These are phyloP conservation scores for Sclerotinia subarctica DNA, from an alignment of 2,329 filamentous ascomycete genomes.

Conservation along the genomic window DNA sequence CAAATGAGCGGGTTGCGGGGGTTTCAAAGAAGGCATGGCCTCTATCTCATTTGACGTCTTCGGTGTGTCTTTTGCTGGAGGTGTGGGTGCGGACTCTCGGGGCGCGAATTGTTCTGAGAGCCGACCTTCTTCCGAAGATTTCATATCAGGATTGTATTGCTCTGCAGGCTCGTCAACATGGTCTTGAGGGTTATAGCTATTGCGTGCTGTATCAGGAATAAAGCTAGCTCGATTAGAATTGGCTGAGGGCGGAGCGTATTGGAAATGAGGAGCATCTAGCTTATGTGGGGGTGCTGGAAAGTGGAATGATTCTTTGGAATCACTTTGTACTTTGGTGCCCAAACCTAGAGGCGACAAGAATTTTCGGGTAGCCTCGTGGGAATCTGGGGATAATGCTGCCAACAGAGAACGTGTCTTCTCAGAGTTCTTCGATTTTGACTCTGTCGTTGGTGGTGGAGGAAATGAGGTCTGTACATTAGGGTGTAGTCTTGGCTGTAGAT, in stretches of 20 bases:
- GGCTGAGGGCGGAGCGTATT: conserved; percentile 53
- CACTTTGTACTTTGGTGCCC: conserved; percentile 5
- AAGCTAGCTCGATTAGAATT: conserved; percentile 29
- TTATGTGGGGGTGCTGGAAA: conserved; percentile 52
- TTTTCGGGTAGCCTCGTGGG: conserved; percentile 43
- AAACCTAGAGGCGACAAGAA: conserved; percentile 32
- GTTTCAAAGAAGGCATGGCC: conserved; percentile 8
- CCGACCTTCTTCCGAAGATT: conserved; percentile 20
- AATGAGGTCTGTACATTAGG: conserved; percentile 35
- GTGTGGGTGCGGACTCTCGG: conserved; percentile 23
- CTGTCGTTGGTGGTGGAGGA: conserved; percentile 37
- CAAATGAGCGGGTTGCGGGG: conserved; percentile 27
- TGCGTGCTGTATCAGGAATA: conserved; percentile 27
- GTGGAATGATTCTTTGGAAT: conserved; percentile 47
- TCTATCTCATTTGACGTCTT: conserved; percentile 8
- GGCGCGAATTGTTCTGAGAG: conserved; percentile 25
- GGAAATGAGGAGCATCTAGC: conserved; percentile 54
- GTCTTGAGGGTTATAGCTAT: conserved; percentile 33
- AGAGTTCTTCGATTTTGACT: conserved; percentile 47
- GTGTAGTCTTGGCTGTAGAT: conserved; percentile 54
- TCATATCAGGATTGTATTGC: conserved; percentile 17
- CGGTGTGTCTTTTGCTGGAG: conserved; percentile 15
- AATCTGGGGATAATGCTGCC: conserved; percentile 25
- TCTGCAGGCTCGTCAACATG: conserved; percentile 30
- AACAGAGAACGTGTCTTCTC: conserved; percentile 44